phyloP scores from a whole-genome alignment of 2,329 filamentous ascomycete species.

The Teratosphaeria zuluensis region DNA sequence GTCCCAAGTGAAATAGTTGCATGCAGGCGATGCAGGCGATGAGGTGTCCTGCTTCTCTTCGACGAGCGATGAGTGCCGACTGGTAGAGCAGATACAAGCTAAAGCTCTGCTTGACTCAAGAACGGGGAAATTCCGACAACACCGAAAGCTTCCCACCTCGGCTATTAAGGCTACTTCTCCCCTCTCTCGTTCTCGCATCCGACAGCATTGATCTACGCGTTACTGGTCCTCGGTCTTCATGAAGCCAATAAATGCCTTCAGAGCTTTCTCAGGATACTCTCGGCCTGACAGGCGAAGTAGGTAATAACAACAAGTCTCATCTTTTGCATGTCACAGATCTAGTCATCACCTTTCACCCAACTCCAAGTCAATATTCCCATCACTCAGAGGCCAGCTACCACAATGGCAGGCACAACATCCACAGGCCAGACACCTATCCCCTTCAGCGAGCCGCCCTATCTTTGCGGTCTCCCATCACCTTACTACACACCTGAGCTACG shows the following conservation, averaged over 20 bases:
- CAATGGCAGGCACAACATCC: background rate
- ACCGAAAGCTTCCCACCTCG: background rate
- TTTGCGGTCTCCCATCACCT: slow-evolving; percentile 59
- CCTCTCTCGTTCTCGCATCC: background rate
- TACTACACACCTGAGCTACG: slow-evolving; percentile 60
- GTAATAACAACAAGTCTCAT: background rate
- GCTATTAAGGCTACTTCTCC: background rate
- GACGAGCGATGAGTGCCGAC: too few species aligned
- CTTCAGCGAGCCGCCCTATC: slow-evolving; percentile 64
- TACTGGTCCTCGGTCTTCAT: background rate
- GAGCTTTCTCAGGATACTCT: background rate
- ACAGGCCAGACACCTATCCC: slow-evolving; percentile 37
- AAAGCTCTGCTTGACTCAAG: too few species aligned
- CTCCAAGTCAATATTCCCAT: background rate
- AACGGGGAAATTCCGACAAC: too few species aligned
- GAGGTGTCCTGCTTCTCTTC: too few species aligned
- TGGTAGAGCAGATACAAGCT: too few species aligned
- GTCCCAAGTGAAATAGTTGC: too few species aligned
- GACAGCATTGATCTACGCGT: background rate
- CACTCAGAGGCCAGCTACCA: background rate
- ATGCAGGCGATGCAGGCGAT: too few species aligned
- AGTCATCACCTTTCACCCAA: background rate
- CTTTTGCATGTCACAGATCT: background rate
- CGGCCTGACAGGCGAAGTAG: background rate
- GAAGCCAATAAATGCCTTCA: background rate